Evolutionary conservation across 495 filamentous ascomycete species (phyloP), one percentile per base, ranked within the genome.

Genomic region (Xylaria bambusicola): DNA sequence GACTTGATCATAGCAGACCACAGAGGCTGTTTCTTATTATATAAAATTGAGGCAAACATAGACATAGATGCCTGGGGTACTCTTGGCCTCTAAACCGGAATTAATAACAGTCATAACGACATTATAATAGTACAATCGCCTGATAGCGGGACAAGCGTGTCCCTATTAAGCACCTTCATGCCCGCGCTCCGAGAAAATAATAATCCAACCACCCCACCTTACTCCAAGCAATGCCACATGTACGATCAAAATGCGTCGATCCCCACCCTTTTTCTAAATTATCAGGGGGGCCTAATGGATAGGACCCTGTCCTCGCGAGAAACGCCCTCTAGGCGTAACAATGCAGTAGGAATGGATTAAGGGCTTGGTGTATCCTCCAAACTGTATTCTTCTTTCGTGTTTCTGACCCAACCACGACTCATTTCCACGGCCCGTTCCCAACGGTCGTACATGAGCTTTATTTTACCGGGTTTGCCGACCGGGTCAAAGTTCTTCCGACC

Each of bases 341-440:
- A 33, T 33, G 10, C 24, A 33, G 27, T 13, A 51, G 21, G 9
- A n/a, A 21, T 5, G 17, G 51, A 48, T 49, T 12, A 27, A 31
- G 23, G 36, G 27, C 27, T 24, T 21, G n/a, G 12, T 27, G 36
- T 38, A 23, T 35, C 40, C 27, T 18, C 21, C 35, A 33, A 18
- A 6, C 41, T 12, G 12, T 52, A 33, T 26, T 60, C 57, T 12
- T 52, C 57, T 46, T 38, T 29, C 41, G 67, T 58, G 13, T 78
- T 74, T 23, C 74, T 73, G 49, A 89, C 75, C 92, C 92, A 97
- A 42, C 93, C 92, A 60, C 84, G 84, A 62, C 89, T 89, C 88
- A 95, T 96, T 70, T 94, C 84, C 12, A 97, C 93, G 2, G 92
- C 93, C 66, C 90, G 86, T 56, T 84, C 80, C 93, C 93, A 97